Evolutionary conservation across 345 rosid species (phyloP).

Genomic region (Crucihimalaya himalaica): DNA sequence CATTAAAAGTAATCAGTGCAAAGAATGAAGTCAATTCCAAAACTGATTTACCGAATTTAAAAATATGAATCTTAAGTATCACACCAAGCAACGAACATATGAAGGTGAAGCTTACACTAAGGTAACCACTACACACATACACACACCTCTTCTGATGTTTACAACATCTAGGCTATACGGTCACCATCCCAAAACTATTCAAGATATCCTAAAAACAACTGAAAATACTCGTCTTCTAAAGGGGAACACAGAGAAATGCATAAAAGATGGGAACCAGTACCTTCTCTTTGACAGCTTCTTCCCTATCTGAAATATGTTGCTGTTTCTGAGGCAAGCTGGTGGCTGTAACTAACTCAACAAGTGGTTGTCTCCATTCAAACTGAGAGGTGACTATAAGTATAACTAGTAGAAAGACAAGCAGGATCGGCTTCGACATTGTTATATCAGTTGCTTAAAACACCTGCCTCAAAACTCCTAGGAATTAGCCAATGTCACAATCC

Average conservation of each 20-base stretch:
- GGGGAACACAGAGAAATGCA: neutral
- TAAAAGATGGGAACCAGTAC: slow-evolving; percentile 36
- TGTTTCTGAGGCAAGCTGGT: slow-evolving; percentile 55
- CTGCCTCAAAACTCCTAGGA: slow-evolving; percentile 44
- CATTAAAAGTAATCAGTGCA: neutral
- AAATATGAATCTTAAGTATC: neutral
- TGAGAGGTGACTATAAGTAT: slow-evolving; percentile 83
- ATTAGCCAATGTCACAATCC: neutral
- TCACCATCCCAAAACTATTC: no score
- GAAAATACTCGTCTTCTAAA: neutral
- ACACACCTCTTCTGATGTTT: no score
- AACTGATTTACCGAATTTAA: neutral
- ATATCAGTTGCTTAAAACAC: slow-evolving; percentile 32
- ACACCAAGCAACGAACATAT: neutral
- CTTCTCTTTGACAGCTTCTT: slow-evolving; percentile 87
- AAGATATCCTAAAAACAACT: neutral
- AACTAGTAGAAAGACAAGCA: slow-evolving; percentile 68
- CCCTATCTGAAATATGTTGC: slow-evolving; percentile 51
- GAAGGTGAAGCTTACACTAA: neutral
- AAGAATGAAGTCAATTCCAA: neutral
- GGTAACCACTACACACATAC: neutral
- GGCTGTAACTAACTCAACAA: slow-evolving; percentile 58
- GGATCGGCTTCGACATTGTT: slow-evolving; percentile 71
- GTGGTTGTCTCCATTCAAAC: slow-evolving; percentile 94
- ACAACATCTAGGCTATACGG: no score